Percentiles rank a stretch among this genome's conserved stretches.
Evolutionary conservation across 176 grass and related monocot genomes (phyloP).

Genomic region (Avena eriantha): DNA sequence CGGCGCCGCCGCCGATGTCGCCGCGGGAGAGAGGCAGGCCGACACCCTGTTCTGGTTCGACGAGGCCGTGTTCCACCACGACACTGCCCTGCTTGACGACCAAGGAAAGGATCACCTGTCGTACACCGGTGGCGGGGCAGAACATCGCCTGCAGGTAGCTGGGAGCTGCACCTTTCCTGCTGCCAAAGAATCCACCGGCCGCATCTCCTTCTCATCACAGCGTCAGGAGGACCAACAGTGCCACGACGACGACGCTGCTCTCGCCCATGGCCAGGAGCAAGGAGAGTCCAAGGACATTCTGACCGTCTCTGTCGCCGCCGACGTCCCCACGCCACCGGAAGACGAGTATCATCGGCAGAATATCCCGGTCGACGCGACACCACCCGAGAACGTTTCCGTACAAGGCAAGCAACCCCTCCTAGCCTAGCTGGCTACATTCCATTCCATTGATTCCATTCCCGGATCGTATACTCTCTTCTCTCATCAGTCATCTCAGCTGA

Average conservation of each 20-base stretch:
- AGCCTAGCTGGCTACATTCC: background rate
- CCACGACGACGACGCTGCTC: background rate
- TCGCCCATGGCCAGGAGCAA: background rate
- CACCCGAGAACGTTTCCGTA: slow-evolving; percentile 12
- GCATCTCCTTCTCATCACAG: slow-evolving; percentile 24
- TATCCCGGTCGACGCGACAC: background rate
- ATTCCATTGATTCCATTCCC: background rate
- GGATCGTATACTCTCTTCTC: background rate
- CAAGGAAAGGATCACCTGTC: slow-evolving; percentile 64
- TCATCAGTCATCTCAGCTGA: background rate
- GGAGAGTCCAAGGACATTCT: background rate
- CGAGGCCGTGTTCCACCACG: slow-evolving; percentile 60
- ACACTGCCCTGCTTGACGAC: slow-evolving; percentile 51
- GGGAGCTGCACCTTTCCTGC: slow-evolving; percentile 42
- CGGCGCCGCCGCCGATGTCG: background rate
- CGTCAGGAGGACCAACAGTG: background rate
- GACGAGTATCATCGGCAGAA: background rate
- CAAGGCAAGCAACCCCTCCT: slow-evolving; percentile 64
- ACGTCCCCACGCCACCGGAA: background rate
- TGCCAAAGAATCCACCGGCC: slow-evolving; percentile 36
- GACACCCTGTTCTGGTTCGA: slow-evolving; percentile 69
- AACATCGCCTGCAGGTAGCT: slow-evolving; percentile 48
- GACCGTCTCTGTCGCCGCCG: background rate
- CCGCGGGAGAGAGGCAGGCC: slow-evolving; percentile 26
- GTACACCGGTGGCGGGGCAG: background rate